Conservation (phyloP, 2,329 filamentous ascomycete species). For the Ambrosiella cleistominuta region DNA sequence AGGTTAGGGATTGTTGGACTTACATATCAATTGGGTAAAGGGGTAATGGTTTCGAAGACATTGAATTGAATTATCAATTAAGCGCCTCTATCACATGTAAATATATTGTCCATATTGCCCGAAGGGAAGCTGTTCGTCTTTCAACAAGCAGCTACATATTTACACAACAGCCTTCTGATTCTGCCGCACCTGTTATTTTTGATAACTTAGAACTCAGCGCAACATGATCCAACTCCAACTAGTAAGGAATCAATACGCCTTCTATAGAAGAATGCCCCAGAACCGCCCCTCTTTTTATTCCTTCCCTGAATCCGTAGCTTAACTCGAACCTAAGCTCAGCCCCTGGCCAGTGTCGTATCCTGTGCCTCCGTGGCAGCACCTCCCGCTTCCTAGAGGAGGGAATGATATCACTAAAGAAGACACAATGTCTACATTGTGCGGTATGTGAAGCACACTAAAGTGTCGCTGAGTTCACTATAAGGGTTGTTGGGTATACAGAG, state of each 20-base stretch:
- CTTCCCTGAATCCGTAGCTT: slow-evolving; percentile 1
- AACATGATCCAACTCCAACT: not conserved
- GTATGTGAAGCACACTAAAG: not conserved
- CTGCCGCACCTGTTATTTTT: not conserved
- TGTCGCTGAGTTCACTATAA: not conserved
- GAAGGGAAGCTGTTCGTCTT: not conserved
- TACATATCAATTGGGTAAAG: not conserved
- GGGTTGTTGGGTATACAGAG: not conserved
- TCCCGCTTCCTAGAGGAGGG: not conserved
- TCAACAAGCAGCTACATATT: not conserved
- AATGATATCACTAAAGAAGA: not conserved
- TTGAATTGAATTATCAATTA: not conserved
- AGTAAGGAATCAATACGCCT: slow-evolving; percentile 1
- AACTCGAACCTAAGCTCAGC: not conserved
- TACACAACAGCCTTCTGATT: not conserved
- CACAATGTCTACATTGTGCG: not conserved
- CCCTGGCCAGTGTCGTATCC: slow-evolving; percentile 4
- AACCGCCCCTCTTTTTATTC: slow-evolving; percentile 2
- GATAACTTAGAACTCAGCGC: not conserved
- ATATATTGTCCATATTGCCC: not conserved
- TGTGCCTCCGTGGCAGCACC: not conserved
- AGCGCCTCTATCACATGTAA: too few species aligned
- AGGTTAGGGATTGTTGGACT: not conserved
- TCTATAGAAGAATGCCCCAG: not conserved
- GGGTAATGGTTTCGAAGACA: not conserved